Conservation (phyloP, 2,329 filamentous ascomycete genomes). For the Scorias spongiosa region DNA sequence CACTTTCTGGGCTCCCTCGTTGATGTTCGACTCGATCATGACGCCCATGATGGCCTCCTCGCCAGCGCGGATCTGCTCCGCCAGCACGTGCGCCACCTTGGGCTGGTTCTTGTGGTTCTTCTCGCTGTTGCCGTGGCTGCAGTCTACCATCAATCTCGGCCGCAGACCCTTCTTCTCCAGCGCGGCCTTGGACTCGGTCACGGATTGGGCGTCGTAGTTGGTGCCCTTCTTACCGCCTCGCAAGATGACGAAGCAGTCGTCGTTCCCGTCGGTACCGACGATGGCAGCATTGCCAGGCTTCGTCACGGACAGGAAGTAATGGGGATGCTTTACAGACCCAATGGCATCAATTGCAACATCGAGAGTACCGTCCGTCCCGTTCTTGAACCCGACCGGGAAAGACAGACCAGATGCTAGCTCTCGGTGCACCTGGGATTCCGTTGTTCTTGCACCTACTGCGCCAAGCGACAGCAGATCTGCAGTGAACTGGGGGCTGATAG, state of each 20-base stretch:
- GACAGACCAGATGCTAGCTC: constrained; percentile 86
- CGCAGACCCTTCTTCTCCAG: constrained; percentile 56
- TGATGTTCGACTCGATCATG: constrained; percentile 97
- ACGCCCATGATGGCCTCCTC: constrained; percentile 87
- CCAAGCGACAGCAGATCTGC: constrained; percentile 84
- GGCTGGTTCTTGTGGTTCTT: constrained; percentile 98
- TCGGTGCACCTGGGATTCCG: constrained; percentile 87
- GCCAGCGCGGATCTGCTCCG: constrained; percentile 70
- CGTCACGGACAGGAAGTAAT: constrained; percentile 94
- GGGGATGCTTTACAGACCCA: constrained; percentile 76
- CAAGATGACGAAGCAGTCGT: constrained; percentile 93
- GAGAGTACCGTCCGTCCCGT: constrained; percentile 85
- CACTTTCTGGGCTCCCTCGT: constrained; percentile 86
- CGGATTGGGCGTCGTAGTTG: constrained; percentile 79
- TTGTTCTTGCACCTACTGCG: constrained; percentile 89
- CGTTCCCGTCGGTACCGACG: constrained; percentile 84
- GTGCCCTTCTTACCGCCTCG: constrained; percentile 84
- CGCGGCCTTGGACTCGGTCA: constrained; percentile 67
- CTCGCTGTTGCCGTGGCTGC: constrained; percentile 87
- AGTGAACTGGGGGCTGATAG: constrained; percentile 92
- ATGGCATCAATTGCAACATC: constrained; percentile 90
- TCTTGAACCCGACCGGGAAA: constrained; percentile 99
- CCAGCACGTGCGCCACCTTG: constrained; percentile 69
- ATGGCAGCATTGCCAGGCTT: constrained; percentile 93
- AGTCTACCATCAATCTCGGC: constrained; percentile 87